These are phyloP conservation scores for Ophiostoma ips DNA, from an alignment of 2,329 filamentous ascomycete genomes.

Conservation along the genomic window DNA sequence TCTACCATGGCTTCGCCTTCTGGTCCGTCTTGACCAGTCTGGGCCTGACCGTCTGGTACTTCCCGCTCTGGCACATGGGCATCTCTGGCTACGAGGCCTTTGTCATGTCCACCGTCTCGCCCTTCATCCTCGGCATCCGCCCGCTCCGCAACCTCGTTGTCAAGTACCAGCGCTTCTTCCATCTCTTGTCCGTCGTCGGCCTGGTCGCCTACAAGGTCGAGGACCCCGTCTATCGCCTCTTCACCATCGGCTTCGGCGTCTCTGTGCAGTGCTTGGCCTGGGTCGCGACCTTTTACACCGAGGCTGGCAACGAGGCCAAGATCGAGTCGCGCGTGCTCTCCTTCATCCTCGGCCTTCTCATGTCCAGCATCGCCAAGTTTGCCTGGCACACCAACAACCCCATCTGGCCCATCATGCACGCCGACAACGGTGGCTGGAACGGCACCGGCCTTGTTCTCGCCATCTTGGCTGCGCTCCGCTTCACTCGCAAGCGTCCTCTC, in stretches of 20 bases:
- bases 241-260: slow-evolving; percentile 68
- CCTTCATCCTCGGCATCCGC: slow-evolving; percentile 60
- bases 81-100: slow-evolving; percentile 91
- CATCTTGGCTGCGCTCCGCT: slow-evolving; percentile 58
- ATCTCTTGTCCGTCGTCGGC: slow-evolving; percentile 61
- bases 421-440: slow-evolving; percentile 84
- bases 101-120: slow-evolving; percentile 72
- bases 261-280: slow-evolving; percentile 70
- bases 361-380: slow-evolving; percentile 83
- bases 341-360: slow-evolving; percentile 66
- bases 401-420: slow-evolving; percentile 89
- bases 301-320: slow-evolving; percentile 57
- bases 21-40: slow-evolving; percentile 91
- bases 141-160: slow-evolving; percentile 54
- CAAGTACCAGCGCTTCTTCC: slow-evolving; percentile 54
- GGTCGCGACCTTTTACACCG: slow-evolving; percentile 67
- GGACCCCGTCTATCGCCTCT: slow-evolving; percentile 61
- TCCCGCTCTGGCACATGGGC: slow-evolving; percentile 97
- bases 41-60: slow-evolving; percentile 88
- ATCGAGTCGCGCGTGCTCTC: slow-evolving; percentile 73
- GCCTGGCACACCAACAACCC: slow-evolving; percentile 92
- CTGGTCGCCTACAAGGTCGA: slow-evolving; percentile 66
- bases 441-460: slow-evolving; percentile 66
- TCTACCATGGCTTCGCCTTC: slow-evolving; percentile 91
- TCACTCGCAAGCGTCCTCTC: slow-evolving; percentile 52